Evolutionary conservation across 2,329 filamentous ascomycete species (phyloP).

Genomic region (Diaporthe citriasiana): DNA sequence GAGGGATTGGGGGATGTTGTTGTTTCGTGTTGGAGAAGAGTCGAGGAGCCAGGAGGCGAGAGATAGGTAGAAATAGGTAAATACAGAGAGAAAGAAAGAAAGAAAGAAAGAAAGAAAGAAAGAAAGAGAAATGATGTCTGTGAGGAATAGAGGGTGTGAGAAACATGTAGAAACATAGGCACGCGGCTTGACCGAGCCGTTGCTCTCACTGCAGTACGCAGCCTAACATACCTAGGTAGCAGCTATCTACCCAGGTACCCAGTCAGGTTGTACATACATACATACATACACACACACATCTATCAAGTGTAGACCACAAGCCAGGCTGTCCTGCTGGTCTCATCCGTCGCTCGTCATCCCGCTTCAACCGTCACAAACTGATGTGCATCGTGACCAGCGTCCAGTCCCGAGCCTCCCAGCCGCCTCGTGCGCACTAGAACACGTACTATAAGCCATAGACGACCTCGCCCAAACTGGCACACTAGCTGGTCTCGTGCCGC

Average conservation of each 20-base stretch:
- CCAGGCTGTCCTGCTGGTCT: neutral
- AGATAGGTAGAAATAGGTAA: neutral
- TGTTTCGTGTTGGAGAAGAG: constrained; percentile 1
- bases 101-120: neutral
- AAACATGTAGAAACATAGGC: too few species aligned
- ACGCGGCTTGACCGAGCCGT: too few species aligned
- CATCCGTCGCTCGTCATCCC: neutral
- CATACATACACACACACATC: too few species aligned
- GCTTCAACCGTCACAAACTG: neutral
- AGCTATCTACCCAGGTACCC: too few species aligned
- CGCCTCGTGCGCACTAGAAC: constrained; percentile 21
- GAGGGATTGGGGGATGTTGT: neutral
- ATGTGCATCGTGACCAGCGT: constrained; percentile 1
- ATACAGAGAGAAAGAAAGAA: neutral
- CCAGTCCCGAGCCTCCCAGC: constrained; percentile 11
- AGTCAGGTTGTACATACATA: too few species aligned
- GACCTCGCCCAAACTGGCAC: too few species aligned
- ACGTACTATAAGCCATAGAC: neutral
- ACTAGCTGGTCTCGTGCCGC: constrained; percentile 15
- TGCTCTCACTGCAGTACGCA: too few species aligned
- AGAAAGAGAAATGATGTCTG: too few species aligned
- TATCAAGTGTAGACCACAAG: neutral
- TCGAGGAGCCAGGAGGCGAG: neutral
- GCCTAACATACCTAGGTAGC: too few species aligned
- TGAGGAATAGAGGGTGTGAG: too few species aligned